phyloP scores from a whole-genome alignment of 441 rosid species.

The Populus hybrid region DNA sequence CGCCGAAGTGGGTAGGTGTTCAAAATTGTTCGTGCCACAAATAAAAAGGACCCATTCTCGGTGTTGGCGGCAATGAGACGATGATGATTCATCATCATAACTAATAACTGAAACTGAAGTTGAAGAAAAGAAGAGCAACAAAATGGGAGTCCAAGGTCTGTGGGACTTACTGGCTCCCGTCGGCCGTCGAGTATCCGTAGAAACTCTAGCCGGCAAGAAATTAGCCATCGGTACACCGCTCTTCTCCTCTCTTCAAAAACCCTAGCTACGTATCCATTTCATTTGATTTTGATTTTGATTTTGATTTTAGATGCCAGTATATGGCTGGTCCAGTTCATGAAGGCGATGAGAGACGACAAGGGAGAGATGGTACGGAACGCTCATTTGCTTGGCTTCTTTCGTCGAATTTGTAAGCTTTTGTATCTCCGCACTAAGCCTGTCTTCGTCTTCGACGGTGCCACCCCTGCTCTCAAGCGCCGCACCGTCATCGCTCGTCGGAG shows the following conservation, averaged over 20 bases:
- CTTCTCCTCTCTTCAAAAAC: background rate
- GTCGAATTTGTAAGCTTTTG: slow-evolving; percentile 86
- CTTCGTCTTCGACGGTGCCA: slow-evolving; percentile 91
- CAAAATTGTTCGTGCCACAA: background rate
- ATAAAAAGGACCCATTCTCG: background rate
- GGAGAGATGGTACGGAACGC: slow-evolving; percentile 96
- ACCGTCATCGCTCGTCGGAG: slow-evolving; percentile 89
- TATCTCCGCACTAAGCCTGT: slow-evolving; percentile 81
- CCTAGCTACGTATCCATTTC: background rate
- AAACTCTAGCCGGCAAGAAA: slow-evolving; percentile 80
- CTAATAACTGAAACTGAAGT: background rate
- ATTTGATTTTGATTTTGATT: background rate
- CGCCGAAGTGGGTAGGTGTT: background rate
- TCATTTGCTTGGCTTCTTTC: slow-evolving; percentile 85
- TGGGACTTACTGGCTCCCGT: slow-evolving; percentile 95
- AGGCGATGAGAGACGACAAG: slow-evolving; percentile 96
- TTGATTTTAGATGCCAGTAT: slow-evolving; percentile 70
- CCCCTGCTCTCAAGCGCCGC: slow-evolving; percentile 91
- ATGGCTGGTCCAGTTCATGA: slow-evolving; percentile 97
- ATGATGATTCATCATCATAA: background rate
- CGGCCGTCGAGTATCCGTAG: slow-evolving; percentile 96
- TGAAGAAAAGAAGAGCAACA: background rate
- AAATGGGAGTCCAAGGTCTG: slow-evolving; percentile 94
- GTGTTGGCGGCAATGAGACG: background rate
- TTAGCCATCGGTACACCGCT: slow-evolving; percentile 67